phyloP scores from a whole-genome alignment of 805 yeast species.

The Metschnikowia koreensis region DNA sequence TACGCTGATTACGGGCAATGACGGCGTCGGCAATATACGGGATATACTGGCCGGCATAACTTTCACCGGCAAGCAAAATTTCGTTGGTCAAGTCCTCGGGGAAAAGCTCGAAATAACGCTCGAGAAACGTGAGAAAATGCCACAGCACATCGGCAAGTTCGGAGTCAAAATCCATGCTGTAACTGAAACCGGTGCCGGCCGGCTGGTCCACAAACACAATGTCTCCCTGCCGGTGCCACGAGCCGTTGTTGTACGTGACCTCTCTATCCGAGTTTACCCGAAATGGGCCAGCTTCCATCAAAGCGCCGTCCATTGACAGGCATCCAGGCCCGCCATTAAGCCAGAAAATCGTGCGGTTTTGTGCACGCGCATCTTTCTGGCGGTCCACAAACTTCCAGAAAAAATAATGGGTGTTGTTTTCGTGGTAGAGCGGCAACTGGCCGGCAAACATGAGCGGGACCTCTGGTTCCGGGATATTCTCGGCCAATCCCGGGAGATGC shows the following conservation, averaged over 20 bases:
- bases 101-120: slow-evolving; percentile 63
- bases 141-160: slow-evolving; percentile 57
- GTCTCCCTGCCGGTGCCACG: slow-evolving; percentile 82
- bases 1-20: slow-evolving; percentile 40
- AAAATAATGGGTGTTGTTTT: slow-evolving; percentile 58
- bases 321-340: slow-evolving; percentile 99
- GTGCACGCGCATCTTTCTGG: slow-evolving; percentile 28
- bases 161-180: slow-evolving; percentile 50
- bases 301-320: slow-evolving; percentile 95
- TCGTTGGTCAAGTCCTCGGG: slow-evolving; percentile 68
- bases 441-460: slow-evolving; percentile 63
- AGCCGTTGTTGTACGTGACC: slow-evolving; percentile 60
- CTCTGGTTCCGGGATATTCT: slow-evolving; percentile 30
- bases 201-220: slow-evolving; percentile 92
- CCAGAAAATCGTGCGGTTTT: slow-evolving; percentile 69
- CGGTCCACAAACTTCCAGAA: slow-evolving; percentile 69
- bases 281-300: slow-evolving; percentile 90
- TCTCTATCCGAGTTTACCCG: slow-evolving; percentile 48
- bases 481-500: slow-evolving; percentile 37
- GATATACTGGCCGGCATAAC: slow-evolving; percentile 95
- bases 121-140: slow-evolving; percentile 65
- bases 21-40: slow-evolving; percentile 79
- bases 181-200: slow-evolving; percentile 87
- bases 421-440: slow-evolving; percentile 55
- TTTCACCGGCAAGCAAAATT: slow-evolving; percentile 85